These are phyloP conservation scores for Lodderomyces beijingensis DNA, from an alignment of 1,139 yeast species.

Conservation along the genomic window DNA sequence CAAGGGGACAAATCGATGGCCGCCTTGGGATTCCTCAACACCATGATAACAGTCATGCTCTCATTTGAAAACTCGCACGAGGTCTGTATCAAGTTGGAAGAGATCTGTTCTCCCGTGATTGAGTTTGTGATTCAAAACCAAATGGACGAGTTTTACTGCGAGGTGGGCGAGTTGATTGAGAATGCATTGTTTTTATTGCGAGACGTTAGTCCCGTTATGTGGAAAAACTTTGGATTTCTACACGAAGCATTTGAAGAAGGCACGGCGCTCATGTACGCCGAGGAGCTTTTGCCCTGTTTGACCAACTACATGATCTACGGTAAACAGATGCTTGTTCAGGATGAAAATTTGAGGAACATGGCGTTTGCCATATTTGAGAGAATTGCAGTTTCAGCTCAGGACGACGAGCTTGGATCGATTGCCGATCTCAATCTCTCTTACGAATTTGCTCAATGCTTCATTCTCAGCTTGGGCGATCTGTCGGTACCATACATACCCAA, in stretches of 20 bases:
- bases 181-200: constrained; percentile 77
- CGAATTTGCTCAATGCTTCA: constrained; percentile 52
- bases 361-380: constrained; percentile 33
- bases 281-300: constrained; percentile 71
- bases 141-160: constrained; percentile 77
- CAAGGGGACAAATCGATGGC: constrained; percentile 81
- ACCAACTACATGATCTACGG: constrained; percentile 81
- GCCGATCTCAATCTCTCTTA: constrained; percentile 49
- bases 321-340: constrained; percentile 37
- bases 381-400: constrained; percentile 19
- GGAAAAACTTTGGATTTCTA: constrained; percentile 64
- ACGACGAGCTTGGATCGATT: constrained; percentile 40
- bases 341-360: constrained; percentile 19
- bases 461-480: constrained; percentile 43
- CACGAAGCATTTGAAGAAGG: constrained; percentile 52
- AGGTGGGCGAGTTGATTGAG: constrained; percentile 79
- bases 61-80: constrained; percentile 81
- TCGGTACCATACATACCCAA: constrained; percentile 37
- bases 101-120: constrained; percentile 69
- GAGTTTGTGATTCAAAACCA: constrained; percentile 59
- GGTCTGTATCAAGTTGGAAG: constrained; percentile 63
- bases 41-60: constrained; percentile 80
- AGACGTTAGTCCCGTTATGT: constrained; percentile 66
- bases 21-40: constrained; percentile 80
- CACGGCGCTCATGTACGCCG: constrained; percentile 59